Evolutionary conservation across 108 stramenopile genomes (phyloP).

Genomic region (Cyclotella sp.): DNA sequence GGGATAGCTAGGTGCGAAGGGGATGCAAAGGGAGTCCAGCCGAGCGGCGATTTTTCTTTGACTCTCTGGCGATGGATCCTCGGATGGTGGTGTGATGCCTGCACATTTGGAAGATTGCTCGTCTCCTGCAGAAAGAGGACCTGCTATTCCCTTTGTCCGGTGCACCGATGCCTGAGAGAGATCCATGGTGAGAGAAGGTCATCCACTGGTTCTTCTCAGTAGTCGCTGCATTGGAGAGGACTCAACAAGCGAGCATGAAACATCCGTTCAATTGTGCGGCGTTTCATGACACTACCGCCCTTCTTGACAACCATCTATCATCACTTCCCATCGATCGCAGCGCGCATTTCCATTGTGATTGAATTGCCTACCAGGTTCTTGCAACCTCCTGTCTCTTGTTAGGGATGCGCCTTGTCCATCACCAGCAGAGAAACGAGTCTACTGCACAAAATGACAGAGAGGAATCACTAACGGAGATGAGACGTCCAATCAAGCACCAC

Average conservation of each 20-base stretch:
- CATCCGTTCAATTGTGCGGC: conserved; percentile 35
- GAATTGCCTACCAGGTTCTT: conserved; percentile 37
- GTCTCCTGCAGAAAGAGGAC: background rate
- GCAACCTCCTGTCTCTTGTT: conserved; percentile 34
- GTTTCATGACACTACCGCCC: conserved; percentile 33
- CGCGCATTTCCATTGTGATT: conserved; percentile 24
- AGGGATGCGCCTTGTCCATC: conserved; percentile 31
- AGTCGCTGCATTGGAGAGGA: conserved; percentile 24
- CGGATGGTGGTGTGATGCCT: too few relatives aligned
- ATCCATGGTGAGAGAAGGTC: conserved; percentile 39
- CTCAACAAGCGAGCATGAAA: background rate
- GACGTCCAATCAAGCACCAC: conserved; percentile 26
- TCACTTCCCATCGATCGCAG: conserved; percentile 17
- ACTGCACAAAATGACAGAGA: background rate
- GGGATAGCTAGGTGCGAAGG: too few relatives aligned
- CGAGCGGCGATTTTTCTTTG: too few relatives aligned
- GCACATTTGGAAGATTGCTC: background rate
- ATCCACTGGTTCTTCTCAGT: conserved; percentile 39
- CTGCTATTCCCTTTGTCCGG: background rate
- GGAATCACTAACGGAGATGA: conserved; percentile 5
- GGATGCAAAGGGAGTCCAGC: too few relatives aligned
- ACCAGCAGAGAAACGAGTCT: conserved; percentile 18
- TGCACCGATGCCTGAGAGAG: background rate
- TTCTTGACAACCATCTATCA: conserved; percentile 27
- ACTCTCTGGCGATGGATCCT: too few relatives aligned